Percentiles rank a stretch among this genome's conserved stretches.
Conservation (phyloP, 805 yeast species). For the Metschnikowia koreensis region DNA sequence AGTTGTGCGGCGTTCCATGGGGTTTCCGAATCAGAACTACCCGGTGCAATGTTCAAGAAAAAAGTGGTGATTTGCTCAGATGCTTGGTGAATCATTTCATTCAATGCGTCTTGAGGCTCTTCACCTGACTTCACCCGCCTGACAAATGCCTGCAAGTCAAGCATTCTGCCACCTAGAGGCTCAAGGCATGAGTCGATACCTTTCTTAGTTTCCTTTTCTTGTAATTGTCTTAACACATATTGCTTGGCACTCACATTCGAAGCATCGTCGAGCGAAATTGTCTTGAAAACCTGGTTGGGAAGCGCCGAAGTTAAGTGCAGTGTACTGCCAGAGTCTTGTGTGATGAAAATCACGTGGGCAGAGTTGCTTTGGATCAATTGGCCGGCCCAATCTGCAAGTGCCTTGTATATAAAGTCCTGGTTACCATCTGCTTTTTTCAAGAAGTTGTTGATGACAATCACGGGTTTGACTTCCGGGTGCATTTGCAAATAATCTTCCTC, state of each 20-base stretch:
- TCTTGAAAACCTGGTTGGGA: slow-evolving; percentile 85
- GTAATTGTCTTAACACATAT: slow-evolving; percentile 61
- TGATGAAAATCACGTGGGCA: slow-evolving; percentile 87
- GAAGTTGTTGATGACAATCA: slow-evolving; percentile 77
- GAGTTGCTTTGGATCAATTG: slow-evolving; percentile 68
- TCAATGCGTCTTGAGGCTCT: slow-evolving; percentile 67
- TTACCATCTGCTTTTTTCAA: slow-evolving; percentile 47
- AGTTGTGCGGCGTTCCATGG: slow-evolving; percentile 78
- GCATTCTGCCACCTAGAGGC: slow-evolving; percentile 93
- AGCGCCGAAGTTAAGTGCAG: slow-evolving; percentile 66
- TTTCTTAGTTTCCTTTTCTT: slow-evolving; percentile 24
- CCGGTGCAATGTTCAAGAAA: slow-evolving; percentile 41
- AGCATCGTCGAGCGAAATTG: slow-evolving; percentile 77
- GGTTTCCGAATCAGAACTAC: slow-evolving; percentile 28
- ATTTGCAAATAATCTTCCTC: slow-evolving; percentile 83
- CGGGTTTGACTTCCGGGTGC: slow-evolving; percentile 83
- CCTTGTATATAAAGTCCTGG: slow-evolving; percentile 66
- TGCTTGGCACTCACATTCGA: slow-evolving; percentile 63
- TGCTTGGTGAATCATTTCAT: slow-evolving; percentile 79
- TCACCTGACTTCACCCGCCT: slow-evolving; percentile 90
- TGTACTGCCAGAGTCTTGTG: slow-evolving; percentile 79
- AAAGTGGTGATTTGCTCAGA: slow-evolving; percentile 86
- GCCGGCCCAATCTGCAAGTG: slow-evolving; percentile 88
- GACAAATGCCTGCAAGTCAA: slow-evolving; percentile 86
- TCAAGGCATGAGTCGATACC: slow-evolving; percentile 54